phyloP scores from a whole-genome alignment of 352 stramenopile genomes.

The Pythium coloratum region DNA sequence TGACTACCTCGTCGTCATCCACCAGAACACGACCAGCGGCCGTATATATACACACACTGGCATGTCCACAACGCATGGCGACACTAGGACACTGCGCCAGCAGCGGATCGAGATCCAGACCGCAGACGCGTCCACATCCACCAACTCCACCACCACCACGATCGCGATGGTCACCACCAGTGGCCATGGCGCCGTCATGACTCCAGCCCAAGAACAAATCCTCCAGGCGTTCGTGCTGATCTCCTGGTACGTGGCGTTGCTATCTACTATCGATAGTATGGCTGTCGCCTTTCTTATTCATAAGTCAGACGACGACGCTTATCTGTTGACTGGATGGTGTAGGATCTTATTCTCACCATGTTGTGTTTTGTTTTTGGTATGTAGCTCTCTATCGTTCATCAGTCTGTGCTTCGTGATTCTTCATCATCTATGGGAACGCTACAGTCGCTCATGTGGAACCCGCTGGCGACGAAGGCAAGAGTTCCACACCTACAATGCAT shows the following conservation, averaged over 20 bases:
- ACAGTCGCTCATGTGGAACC: constrained; percentile 13
- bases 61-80: neutral
- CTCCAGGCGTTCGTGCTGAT: constrained; percentile 25
- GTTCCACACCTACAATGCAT: constrained; percentile 10
- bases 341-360: neutral
- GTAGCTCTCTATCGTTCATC: constrained; percentile 57
- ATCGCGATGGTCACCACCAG: neutral
- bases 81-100: neutral
- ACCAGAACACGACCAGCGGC: neutral
- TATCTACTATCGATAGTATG: neutral
- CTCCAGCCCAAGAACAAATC: constrained; percentile 10
- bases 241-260: constrained; percentile 15
- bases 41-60: neutral
- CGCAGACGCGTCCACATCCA: neutral
- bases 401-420: constrained; percentile 66
- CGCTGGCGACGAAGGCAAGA: constrained; percentile 12
- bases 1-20: neutral
- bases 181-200: neutral
- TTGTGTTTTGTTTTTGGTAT: neutral
- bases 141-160: neutral
- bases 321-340: neutral
- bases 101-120: constrained; percentile 4
- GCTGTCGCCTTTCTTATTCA: neutral
- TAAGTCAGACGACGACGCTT: neutral
- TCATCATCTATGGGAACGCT: constrained; percentile 53